These are phyloP conservation scores for Backusella psychrophila DNA, from an alignment of 192 early-diverging fungal species.

Conservation along the genomic window DNA sequence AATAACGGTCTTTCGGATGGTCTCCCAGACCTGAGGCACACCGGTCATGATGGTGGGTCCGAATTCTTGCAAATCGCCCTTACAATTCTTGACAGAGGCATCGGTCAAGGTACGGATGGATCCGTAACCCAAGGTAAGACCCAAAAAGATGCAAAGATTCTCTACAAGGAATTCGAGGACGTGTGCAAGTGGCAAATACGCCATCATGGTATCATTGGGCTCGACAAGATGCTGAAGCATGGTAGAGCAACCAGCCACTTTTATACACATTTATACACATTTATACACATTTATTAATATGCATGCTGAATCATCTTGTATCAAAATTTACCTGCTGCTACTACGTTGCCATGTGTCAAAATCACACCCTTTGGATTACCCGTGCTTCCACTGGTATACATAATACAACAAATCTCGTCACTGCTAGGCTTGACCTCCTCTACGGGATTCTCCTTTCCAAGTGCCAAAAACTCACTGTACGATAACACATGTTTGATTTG, in stretches of 20 bases:
- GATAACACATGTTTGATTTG: constrained; percentile 54
- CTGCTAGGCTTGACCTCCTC: constrained; percentile 61
- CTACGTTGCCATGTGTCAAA: constrained; percentile 78
- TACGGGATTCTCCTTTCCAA: constrained; percentile 63
- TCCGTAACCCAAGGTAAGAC: constrained; percentile 56
- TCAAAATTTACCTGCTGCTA: constrained; percentile 61
- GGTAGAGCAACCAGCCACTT: constrained; percentile 59
- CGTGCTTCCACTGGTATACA: constrained; percentile 89
- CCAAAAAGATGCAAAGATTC: constrained; percentile 33
- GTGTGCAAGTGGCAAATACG: constrained; percentile 86
- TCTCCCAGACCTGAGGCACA: constrained; percentile 67
- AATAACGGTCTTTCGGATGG: constrained; percentile 35
- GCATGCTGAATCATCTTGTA: neutral
- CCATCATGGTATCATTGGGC: constrained; percentile 59
- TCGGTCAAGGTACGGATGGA: constrained; percentile 55
- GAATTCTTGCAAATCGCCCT: constrained; percentile 62
- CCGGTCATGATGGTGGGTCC: constrained; percentile 57
- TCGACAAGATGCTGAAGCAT: constrained; percentile 49
- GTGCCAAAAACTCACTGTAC: constrained; percentile 58
- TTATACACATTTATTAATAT: neutral
- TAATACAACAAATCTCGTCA: constrained; percentile 78
- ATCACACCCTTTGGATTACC: constrained; percentile 94
- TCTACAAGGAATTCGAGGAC: constrained; percentile 60
- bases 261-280: constrained; percentile 36
- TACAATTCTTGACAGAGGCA: constrained; percentile 55